Base-by-base conservation (phyloP, 192 early-diverging fungal genomes). In the Coemansia sp. region DNA sequence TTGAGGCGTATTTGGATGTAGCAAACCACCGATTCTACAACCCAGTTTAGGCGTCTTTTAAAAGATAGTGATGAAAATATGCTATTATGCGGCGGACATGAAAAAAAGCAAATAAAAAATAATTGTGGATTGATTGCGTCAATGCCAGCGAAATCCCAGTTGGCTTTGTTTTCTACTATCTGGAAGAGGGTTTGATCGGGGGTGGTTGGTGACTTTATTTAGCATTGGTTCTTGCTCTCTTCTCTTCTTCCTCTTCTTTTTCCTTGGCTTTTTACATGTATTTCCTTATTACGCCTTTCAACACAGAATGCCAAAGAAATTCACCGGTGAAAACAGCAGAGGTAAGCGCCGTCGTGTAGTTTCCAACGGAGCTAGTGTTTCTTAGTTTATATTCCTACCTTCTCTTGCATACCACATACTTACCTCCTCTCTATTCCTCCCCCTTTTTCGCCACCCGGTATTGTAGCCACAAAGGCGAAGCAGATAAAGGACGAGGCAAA, bases 401-500 rank as follows among this genome's bases (percentile, higher is more conserved):
- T 26, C 3, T 3, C 26, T 26, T 3, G 26, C 26, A 26, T 3
- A 26, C 26, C 26, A 26, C 19, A 21, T 48, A 16, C 39, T 15
- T 16, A 48, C 42, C 23, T 23, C 48, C 48, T n/a, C 38, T 43
- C 40, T 23, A 69, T 26, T 26, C n/a, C n/a, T 26, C 26, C 37
- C 37, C 21, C 50, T 9, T 13, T 49, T 38, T 23, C 16, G 48
- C 26, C 26, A 26, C 26, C 26, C 26, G 26, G 26, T 26, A 15
- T 18, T 62, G 39, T 75, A 89, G 89, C 84, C 6, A 78, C 77
- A 23, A 88, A 90, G 11, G 92, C 92, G 9, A 92, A 90, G 49
- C 91, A 91, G 56, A 86, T 86, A 60, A 94, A 94, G 85, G 86
- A 87, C 3, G 87, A 83, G n/a, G 82, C 74, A 23, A 77, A 90